Base-by-base conservation (phyloP, 805 yeast species). In the Wickerhamomyces sydowiorum region DNA sequence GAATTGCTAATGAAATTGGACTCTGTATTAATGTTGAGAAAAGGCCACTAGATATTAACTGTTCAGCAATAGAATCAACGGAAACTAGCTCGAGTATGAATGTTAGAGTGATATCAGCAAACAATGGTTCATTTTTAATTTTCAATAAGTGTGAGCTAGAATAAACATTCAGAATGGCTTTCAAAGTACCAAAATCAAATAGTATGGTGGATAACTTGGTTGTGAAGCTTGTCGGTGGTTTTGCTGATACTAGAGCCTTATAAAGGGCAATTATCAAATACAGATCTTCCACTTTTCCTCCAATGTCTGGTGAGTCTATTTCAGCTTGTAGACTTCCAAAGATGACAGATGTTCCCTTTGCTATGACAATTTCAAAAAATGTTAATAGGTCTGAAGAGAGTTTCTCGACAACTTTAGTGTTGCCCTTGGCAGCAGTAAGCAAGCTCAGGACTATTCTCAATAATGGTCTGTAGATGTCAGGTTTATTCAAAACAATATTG, bases 11-110 rank as follows among this genome's bases (percentile, higher is more conserved):
- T 0, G 95, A 82, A 1, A 86, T 70, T 6, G 89, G 81, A 42
- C 93, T 81, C 52, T 88, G 95, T 4, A 80, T 72, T 32, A 90
- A 63, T 4, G 79, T 79, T 4, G 80, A 67, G 42, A 85, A 75
- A 28, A 90, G 60, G 0, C 96, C 95, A 33, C 73, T 66, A 3
- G 72, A 57, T 13, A 85, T 72, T 38, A 89, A 66, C 38, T 72
- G 75, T 42, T 82, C 85, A 1, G 95, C 90, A 50, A 88, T 72
- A 1, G 62, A 64, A 35, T 76, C 78, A 10, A 78, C 67, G 1
- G 77, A 64, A 49, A 84, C 75, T 56, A 88, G 66, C 50, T 87
- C 93, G 44, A 78, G 76, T 25, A 89, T 68, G 48, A 77, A 86
- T 52, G 78, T 71, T 47, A 90, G 64, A 9, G 88, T 66, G 32